Evolutionary conservation across 768 basidiomycete species (phyloP).

Genomic region (Daedalea quercina): DNA sequence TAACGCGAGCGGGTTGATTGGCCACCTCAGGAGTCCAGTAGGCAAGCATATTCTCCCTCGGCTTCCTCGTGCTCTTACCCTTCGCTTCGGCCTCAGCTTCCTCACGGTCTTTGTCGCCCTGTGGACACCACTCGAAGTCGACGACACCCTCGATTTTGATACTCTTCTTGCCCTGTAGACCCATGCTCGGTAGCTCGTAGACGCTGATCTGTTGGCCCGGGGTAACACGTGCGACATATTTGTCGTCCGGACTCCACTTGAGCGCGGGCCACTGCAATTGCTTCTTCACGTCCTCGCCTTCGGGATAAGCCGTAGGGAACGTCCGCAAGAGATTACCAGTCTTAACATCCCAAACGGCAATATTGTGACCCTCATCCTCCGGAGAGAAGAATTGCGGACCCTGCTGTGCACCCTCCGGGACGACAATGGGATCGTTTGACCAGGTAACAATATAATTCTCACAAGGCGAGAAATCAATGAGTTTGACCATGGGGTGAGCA

Average conservation of each 20-base stretch:
- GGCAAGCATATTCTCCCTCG: conserved; percentile 85
- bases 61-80: conserved; percentile 44
- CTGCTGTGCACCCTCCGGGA: conserved; percentile 73
- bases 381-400: conserved; percentile 84
- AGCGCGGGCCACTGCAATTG: conserved; percentile 92
- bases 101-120: conserved; percentile 83
- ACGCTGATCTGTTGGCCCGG: conserved; percentile 93
- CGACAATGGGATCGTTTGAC: conserved; percentile 90
- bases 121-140: conserved; percentile 98
- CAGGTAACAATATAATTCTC: conserved; percentile 97
- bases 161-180: conserved; percentile 91
- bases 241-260: conserved; percentile 97
- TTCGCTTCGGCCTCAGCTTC: conserved; percentile 47
- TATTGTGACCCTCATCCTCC: conserved; percentile 93
- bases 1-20: conserved; percentile 96
- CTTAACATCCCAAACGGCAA: conserved; percentile 99
- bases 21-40: conserved; percentile 97
- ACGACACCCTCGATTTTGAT: conserved; percentile 95
- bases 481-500: conserved; percentile 90
- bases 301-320: conserved; percentile 62
- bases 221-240: conserved; percentile 85
- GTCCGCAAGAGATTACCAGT: conserved; percentile 89
- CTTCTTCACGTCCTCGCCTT: conserved; percentile 62
- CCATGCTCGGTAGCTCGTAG: conserved; percentile 93
- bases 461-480: conserved; percentile 96